A percentile compares a stretch with the other conserved stretches of the same genome.
These are phyloP conservation scores for Coemansia sp. DNA, from an alignment of 192 early-diverging fungal species.

Conservation along the genomic window DNA sequence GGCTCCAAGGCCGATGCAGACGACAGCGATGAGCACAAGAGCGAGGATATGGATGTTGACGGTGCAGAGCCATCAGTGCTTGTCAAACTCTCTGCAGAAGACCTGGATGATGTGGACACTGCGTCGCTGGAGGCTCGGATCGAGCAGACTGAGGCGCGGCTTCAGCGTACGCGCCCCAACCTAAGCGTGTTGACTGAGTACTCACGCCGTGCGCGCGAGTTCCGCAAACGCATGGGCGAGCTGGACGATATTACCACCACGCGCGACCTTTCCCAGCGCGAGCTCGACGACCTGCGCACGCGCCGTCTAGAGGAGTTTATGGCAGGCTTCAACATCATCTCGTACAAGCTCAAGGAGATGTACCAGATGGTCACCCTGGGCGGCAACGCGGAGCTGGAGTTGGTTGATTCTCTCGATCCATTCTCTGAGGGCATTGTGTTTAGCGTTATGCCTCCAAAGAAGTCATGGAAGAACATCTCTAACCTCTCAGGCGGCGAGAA, in stretches of 20 bases:
- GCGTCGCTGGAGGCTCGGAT: constrained; percentile 69
- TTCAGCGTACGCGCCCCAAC: constrained; percentile 67
- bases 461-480: constrained; percentile 99
- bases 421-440: constrained; percentile 99
- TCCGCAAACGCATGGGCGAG: constrained; percentile 66
- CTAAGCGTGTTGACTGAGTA: constrained; percentile 88
- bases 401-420: constrained; percentile 94
- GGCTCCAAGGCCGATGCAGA: constrained; percentile 19
- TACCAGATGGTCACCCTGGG: constrained; percentile 99
- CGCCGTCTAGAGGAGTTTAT: constrained; percentile 89
- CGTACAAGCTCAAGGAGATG: constrained; percentile 97
- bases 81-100: constrained; percentile 58
- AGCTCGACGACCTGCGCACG: constrained; percentile 76
- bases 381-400: constrained; percentile 96
- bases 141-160: constrained; percentile 65
- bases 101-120: constrained; percentile 66
- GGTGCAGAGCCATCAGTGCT: constrained; percentile 39
- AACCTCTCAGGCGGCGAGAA: constrained; percentile 99
- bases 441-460: constrained; percentile 99
- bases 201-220: constrained; percentile 73
- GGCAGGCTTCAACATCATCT: constrained; percentile 91
- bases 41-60: constrained; percentile 45
- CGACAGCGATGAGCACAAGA: constrained; percentile 44
- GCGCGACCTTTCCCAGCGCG: constrained; percentile 72
- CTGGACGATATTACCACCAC: constrained; percentile 69